phyloP scores from a whole-genome alignment of 306 rosid species.

The Vigna radiata region DNA sequence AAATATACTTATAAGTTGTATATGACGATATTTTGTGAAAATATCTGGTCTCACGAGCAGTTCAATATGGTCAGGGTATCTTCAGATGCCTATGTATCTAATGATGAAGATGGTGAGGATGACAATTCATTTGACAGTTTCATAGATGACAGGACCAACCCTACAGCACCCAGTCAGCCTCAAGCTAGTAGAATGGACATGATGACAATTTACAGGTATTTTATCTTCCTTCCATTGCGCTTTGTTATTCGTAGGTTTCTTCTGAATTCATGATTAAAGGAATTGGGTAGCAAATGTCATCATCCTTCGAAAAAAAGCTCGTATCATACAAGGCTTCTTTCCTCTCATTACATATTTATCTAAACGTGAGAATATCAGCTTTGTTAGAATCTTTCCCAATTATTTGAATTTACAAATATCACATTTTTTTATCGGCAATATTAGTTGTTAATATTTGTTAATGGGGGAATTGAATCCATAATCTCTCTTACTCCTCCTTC shows the following conservation, averaged over 20 bases:
- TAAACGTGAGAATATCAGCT: slow-evolving; percentile 30
- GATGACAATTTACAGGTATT: slow-evolving; percentile 93
- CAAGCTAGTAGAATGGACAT: slow-evolving; percentile 70
- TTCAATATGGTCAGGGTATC: slow-evolving; percentile 65
- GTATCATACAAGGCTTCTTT: background rate
- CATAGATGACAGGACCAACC: slow-evolving; percentile 85
- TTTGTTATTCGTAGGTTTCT: slow-evolving; percentile 2
- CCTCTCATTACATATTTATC: slow-evolving; percentile 23
- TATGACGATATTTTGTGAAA: slow-evolving; percentile 15
- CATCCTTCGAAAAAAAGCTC: background rate
- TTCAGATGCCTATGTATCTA: slow-evolving; percentile 66
- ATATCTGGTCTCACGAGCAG: slow-evolving; percentile 44
- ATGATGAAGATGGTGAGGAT: slow-evolving; percentile 75
- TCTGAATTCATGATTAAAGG: background rate
- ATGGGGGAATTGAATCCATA: too few species aligned
- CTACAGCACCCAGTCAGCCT: slow-evolving; percentile 66
- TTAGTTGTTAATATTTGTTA: too few species aligned
- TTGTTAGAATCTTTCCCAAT: background rate
- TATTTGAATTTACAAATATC: background rate
- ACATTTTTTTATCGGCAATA: too few species aligned
- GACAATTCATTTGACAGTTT: slow-evolving; percentile 73
- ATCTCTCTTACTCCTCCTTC: too few species aligned
- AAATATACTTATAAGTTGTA: slow-evolving; percentile 28
- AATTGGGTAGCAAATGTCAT: slow-evolving; percentile 24
- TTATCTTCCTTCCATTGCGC: slow-evolving; percentile 24